Conservation (phyloP, 1,284 basidiomycete species). For the Ustilago bromivora region DNA sequence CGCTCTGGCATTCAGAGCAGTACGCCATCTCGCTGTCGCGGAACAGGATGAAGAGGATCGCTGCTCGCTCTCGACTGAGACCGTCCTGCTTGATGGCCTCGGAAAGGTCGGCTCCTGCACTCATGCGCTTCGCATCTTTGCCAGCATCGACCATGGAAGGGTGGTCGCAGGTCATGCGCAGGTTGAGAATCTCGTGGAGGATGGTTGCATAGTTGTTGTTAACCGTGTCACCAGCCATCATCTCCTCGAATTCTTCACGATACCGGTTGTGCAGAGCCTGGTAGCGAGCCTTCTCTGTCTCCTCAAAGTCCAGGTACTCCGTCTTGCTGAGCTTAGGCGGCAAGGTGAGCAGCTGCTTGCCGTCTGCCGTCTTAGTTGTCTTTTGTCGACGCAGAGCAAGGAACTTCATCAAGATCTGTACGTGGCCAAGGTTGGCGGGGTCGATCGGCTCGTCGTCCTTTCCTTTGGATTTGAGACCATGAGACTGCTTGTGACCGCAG, state of each 20-base stretch:
- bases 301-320: slow-evolving; percentile 84
- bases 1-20: slow-evolving; percentile 86
- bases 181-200: slow-evolving; percentile 79
- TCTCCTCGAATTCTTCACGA: slow-evolving; percentile 87
- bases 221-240: slow-evolving; percentile 84
- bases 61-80: slow-evolving; percentile 80
- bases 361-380: slow-evolving; percentile 83
- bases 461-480: slow-evolving; percentile 29
- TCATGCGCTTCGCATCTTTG: slow-evolving; percentile 71
- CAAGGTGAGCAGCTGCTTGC: slow-evolving; percentile 81
- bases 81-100: slow-evolving; percentile 80
- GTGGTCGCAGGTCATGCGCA: slow-evolving; percentile 98
- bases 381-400: slow-evolving; percentile 96
- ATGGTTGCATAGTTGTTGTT: slow-evolving; percentile 99
- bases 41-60: slow-evolving; percentile 82
- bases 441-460: slow-evolving; percentile 72
- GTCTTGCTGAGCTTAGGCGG: slow-evolving; percentile 89
- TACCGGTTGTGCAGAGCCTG: slow-evolving; percentile 87
- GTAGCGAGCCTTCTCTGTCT: slow-evolving; percentile 86
- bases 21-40: slow-evolving; percentile 86
- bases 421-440: slow-evolving; percentile 87
- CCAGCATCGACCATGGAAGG: slow-evolving; percentile 82
- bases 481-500: slow-evolving; percentile 89
- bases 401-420: slow-evolving; percentile 97
- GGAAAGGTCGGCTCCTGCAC: slow-evolving; percentile 74